phyloP scores from a whole-genome alignment of 495 filamentous ascomycete genomes.

The Saxispiralis lemnorum region DNA sequence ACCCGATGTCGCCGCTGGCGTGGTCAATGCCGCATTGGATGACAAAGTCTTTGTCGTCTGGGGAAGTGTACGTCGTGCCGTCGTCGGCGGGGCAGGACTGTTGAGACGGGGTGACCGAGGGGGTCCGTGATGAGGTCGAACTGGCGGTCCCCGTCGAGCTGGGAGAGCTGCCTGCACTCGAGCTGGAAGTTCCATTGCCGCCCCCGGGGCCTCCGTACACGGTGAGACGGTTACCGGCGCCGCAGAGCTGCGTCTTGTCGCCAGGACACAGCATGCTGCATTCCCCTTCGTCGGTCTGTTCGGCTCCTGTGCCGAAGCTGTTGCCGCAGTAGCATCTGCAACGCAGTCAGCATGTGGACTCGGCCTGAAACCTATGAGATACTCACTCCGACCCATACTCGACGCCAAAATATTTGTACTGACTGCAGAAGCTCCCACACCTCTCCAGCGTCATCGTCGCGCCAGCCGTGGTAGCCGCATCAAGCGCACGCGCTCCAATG shows the following conservation, averaged over 20 bases:
- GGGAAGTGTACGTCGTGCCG: slow-evolving; percentile 4
- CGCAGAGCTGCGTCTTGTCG: slow-evolving; percentile 10
- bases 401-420: slow-evolving; percentile 28
- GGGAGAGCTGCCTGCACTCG: slow-evolving; percentile 1
- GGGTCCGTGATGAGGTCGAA: neutral
- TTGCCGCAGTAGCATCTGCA: slow-evolving; percentile 14
- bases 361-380: neutral
- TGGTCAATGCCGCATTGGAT: slow-evolving; percentile 15
- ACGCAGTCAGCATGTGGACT: neutral
- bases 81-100: slow-evolving; percentile 2
- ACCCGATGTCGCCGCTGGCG: slow-evolving; percentile 7
- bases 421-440: slow-evolving; percentile 13
- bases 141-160: neutral
- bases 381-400: slow-evolving; percentile 28
- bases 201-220: slow-evolving; percentile 4
- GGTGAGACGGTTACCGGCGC: slow-evolving; percentile 11
- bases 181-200: slow-evolving; percentile 1
- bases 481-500: slow-evolving; percentile 6
- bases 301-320: neutral
- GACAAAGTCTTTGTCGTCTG: slow-evolving; percentile 3
- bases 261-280: slow-evolving; percentile 10
- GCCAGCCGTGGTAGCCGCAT: slow-evolving; percentile 2
- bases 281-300: neutral
- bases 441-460: slow-evolving; percentile 8
- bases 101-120: neutral